phyloP scores from a whole-genome alignment of 768 basidiomycete species.

The Glaciozyma antarctica region DNA sequence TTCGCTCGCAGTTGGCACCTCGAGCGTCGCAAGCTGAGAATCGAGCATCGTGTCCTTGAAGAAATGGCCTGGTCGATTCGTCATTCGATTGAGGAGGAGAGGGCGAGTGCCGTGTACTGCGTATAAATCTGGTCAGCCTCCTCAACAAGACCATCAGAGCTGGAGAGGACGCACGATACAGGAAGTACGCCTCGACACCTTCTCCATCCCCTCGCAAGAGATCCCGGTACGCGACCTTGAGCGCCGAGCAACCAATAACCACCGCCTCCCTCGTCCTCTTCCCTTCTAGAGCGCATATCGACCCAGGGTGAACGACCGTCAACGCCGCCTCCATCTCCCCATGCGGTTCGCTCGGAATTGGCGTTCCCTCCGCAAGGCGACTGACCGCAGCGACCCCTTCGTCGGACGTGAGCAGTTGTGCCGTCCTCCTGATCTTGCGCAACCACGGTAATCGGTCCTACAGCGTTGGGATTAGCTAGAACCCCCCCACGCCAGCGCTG shows the following conservation, averaged over 20 bases:
- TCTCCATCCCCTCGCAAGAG: slow-evolving; percentile 55
- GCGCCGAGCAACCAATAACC: slow-evolving; percentile 77
- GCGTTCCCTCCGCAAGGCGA: background rate
- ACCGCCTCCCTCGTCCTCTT: slow-evolving; percentile 45
- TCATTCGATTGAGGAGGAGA: slow-evolving; percentile 56
- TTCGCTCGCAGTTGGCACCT: background rate
- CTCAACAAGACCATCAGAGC: background rate
- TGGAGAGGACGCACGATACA: slow-evolving; percentile 47
- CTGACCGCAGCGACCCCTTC: slow-evolving; percentile 12
- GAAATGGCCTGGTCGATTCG: slow-evolving; percentile 59
- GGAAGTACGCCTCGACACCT: slow-evolving; percentile 59
- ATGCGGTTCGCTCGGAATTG: background rate
- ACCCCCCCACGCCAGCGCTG: background rate
- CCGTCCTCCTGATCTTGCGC: slow-evolving; percentile 56
- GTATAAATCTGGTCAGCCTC: background rate
- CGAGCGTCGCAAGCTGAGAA: slow-evolving; percentile 59
- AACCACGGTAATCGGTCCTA: slow-evolving; percentile 80
- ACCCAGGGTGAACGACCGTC: slow-evolving; percentile 9
- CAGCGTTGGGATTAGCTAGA: background rate
- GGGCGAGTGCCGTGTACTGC: slow-evolving; percentile 52
- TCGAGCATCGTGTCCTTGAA: slow-evolving; percentile 77
- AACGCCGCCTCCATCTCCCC: slow-evolving; percentile 12
- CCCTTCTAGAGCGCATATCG: slow-evolving; percentile 8
- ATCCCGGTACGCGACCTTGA: slow-evolving; percentile 72
- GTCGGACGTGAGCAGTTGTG: slow-evolving; percentile 35